Percentiles rank a stretch among this genome's conserved stretches.
These are phyloP conservation scores for Clathrospora elynae DNA, from an alignment of 2,329 filamentous ascomycete genomes.

Conservation along the genomic window DNA sequence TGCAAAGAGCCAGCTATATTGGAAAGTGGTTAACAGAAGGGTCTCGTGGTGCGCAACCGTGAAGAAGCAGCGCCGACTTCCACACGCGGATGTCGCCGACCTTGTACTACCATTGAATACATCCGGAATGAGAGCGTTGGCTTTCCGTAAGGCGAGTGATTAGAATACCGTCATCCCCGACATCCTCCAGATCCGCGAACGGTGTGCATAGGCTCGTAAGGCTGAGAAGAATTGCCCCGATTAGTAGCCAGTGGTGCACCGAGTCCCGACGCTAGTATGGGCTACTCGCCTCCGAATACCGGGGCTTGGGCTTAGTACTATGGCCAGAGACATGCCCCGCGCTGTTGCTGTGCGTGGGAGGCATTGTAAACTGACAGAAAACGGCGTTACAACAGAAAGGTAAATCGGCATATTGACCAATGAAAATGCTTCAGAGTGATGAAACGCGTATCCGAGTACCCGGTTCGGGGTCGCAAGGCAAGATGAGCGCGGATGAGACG, in stretches of 20 bases:
- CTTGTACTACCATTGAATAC: slow-evolving; percentile 29
- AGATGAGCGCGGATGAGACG: slow-evolving; percentile 17
- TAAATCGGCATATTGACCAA: slow-evolving; percentile 22
- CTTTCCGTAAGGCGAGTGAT: slow-evolving; percentile 16
- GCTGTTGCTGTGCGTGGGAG: slow-evolving; percentile 24
- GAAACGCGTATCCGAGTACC: slow-evolving; percentile 29
- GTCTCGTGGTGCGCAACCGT: slow-evolving; percentile 26
- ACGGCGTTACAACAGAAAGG: slow-evolving; percentile 42
- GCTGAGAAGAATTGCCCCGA: slow-evolving; percentile 33
- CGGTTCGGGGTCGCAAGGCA: slow-evolving; percentile 24
- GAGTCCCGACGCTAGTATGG: slow-evolving; percentile 24
- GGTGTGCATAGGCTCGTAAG: slow-evolving; percentile 24
- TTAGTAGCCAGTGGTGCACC: slow-evolving; percentile 22
- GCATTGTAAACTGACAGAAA: slow-evolving; percentile 42
- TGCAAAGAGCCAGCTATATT: slow-evolving; percentile 10
- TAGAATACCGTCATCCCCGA: slow-evolving; percentile 4
- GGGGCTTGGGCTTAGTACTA: slow-evolving; percentile 20
- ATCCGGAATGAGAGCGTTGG: slow-evolving; percentile 18
- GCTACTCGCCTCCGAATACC: slow-evolving; percentile 24
- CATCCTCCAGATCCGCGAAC: slow-evolving; percentile 11
- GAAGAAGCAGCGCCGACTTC: slow-evolving; percentile 14
- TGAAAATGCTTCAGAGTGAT: slow-evolving; percentile 13
- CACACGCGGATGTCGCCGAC: slow-evolving; percentile 30
- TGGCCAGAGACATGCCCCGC: slow-evolving; percentile 19
- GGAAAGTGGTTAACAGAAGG: slow-evolving; percentile 13